Conservation (phyloP, 495 filamentous ascomycete species). For the Trichoderma orchidacearum region DNA sequence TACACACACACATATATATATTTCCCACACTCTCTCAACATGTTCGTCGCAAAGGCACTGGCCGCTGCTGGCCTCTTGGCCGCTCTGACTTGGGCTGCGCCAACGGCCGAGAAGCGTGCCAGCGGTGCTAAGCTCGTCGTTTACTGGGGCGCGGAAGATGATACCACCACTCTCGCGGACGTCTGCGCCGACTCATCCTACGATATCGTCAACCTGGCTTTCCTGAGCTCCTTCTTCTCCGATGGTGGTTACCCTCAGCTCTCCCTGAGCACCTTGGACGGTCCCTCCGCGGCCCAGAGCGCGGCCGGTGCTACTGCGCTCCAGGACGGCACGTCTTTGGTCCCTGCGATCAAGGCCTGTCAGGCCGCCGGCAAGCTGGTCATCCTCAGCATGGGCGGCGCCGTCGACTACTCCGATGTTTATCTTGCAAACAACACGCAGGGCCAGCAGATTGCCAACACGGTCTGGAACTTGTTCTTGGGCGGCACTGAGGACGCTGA, state of each 20-base stretch:
- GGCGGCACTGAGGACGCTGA: constrained; percentile 17
- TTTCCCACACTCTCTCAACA: neutral
- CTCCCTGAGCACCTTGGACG: constrained; percentile 1
- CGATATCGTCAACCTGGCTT: constrained; percentile 3
- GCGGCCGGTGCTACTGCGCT: constrained; percentile 1
- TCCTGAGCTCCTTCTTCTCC: constrained; percentile 1
- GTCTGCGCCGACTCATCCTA: constrained; percentile 2
- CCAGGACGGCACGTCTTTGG: constrained; percentile 12
- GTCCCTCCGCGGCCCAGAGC: neutral
- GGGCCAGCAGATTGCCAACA: constrained; percentile 31
- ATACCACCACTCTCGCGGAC: neutral
- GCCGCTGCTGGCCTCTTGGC: constrained; percentile 2
- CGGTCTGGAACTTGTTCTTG: constrained; percentile 42
- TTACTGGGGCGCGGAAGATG: constrained; percentile 2
- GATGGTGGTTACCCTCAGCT: constrained; percentile 1
- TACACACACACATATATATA: neutral
- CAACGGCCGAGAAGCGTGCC: neutral
- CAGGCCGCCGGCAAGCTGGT: constrained; percentile 35
- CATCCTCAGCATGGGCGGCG: constrained; percentile 36
- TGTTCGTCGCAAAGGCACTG: constrained; percentile 3
- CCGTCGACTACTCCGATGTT: constrained; percentile 14
- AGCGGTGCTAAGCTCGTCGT: neutral
- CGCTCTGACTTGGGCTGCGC: neutral
- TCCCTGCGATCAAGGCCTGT: constrained; percentile 32
- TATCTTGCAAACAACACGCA: constrained; percentile 24